Conservation (phyloP, 805 yeast genomes). For the Ogataea haglerorum region DNA sequence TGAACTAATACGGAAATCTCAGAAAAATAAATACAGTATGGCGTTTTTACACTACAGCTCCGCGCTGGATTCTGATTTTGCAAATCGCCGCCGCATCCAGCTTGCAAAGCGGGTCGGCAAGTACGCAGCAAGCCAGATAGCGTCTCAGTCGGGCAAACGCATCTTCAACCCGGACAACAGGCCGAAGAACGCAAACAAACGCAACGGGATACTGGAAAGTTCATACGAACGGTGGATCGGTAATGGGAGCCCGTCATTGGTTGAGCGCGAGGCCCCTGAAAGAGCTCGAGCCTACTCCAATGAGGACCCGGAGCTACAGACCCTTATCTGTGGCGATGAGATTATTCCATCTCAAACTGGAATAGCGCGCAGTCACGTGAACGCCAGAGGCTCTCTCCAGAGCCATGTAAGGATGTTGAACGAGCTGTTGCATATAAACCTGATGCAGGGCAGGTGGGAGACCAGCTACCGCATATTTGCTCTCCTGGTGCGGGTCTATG, state of each 20-base stretch:
- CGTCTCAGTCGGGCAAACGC: background rate
- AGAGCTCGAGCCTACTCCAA: background rate
- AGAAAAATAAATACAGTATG: slow-evolving; percentile 1
- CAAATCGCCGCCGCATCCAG: slow-evolving; percentile 4
- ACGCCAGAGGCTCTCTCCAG: slow-evolving; percentile 14
- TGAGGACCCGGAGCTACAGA: slow-evolving; percentile 6
- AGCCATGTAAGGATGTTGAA: slow-evolving; percentile 31
- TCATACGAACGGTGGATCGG: slow-evolving; percentile 24
- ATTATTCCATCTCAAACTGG: slow-evolving; percentile 9
- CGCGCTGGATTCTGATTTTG: slow-evolving; percentile 7
- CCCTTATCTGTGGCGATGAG: slow-evolving; percentile 14
- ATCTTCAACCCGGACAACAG: slow-evolving; percentile 13
- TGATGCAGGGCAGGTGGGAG: slow-evolving; percentile 51
- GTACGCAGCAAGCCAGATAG: slow-evolving; percentile 7
- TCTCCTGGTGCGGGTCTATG: slow-evolving; percentile 44
- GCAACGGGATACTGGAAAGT: slow-evolving; percentile 17
- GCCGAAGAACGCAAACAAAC: slow-evolving; percentile 11
- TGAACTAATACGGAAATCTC: slow-evolving; percentile 4
- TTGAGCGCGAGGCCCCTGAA: background rate
- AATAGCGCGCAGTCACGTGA: slow-evolving; percentile 16
- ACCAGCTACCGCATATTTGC: slow-evolving; percentile 52
- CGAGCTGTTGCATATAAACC: slow-evolving; percentile 45
- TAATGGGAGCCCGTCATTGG: slow-evolving; percentile 3
- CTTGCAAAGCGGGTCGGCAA: slow-evolving; percentile 5
- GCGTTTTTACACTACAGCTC: slow-evolving; percentile 6